phyloP scores from a whole-genome alignment of 2,329 filamentous ascomycete genomes.

The Colletotrichum godetiae region DNA sequence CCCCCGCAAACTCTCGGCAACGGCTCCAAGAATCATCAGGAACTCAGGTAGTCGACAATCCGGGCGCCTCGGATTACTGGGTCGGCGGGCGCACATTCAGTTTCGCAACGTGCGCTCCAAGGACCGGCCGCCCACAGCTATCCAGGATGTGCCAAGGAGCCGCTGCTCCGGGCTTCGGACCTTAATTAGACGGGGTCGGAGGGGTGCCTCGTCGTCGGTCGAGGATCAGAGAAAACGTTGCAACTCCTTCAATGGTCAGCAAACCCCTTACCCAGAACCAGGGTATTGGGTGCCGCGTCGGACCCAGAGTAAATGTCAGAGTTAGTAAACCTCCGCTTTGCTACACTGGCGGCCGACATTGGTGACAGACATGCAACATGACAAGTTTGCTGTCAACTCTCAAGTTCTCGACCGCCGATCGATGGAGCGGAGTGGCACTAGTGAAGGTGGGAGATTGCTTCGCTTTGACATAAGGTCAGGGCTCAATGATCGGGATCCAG shows the following conservation, averaged over 20 bases:
- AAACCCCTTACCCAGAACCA: conserved; percentile 22
- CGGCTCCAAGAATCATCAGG: background rate
- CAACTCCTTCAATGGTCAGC: background rate
- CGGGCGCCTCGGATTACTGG: conserved; percentile 6
- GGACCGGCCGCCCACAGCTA: conserved; percentile 14
- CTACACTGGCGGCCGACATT: background rate
- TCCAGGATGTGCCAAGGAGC: background rate
- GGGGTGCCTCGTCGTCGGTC: no score
- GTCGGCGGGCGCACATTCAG: background rate
- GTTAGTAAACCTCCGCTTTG: background rate
- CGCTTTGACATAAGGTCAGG: background rate
- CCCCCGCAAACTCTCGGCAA: background rate
- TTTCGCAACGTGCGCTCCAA: background rate
- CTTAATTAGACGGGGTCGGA: conserved; percentile 12
- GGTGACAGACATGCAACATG: background rate
- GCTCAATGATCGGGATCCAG: background rate
- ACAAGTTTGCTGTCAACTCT: conserved; percentile 1
- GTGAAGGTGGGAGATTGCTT: background rate
- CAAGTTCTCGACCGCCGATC: conserved; percentile 13
- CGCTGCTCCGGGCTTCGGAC: conserved; percentile 1
- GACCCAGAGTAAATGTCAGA: conserved; percentile 11
- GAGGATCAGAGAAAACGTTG: background rate
- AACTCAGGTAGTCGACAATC: background rate
- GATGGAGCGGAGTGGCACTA: background rate
- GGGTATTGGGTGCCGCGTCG: background rate